phyloP scores from a whole-genome alignment of 2,329 filamentous ascomycete species.

The Aspergillus ochraceoroseus region DNA sequence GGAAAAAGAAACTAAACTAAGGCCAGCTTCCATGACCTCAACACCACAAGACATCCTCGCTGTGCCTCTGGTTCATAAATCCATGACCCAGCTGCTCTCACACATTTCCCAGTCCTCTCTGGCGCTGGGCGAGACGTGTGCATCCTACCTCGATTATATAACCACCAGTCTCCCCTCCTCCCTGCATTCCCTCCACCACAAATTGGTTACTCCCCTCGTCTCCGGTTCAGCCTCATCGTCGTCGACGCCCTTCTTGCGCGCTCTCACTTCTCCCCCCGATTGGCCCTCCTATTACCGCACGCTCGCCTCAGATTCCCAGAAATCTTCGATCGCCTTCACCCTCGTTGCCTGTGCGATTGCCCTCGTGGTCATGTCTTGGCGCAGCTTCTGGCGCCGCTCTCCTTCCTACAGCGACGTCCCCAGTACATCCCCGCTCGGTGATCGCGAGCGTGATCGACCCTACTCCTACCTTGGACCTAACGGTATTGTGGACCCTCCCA shows the following conservation, averaged over 20 bases:
- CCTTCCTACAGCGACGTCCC: conserved; percentile 28
- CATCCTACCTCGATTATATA: conserved; percentile 37
- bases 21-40: conserved; percentile 20
- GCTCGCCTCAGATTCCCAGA: conserved; percentile 18
- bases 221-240: conserved; percentile 6
- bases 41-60: conserved; percentile 5
- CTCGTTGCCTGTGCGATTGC: conserved; percentile 29
- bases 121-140: conserved; percentile 41
- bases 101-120: conserved; percentile 37
- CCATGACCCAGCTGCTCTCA: conserved; percentile 40
- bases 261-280: conserved; percentile 23
- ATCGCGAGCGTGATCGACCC: conserved; percentile 31
- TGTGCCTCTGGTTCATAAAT: conserved; percentile 19
- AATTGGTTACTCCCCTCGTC: conserved; percentile 23
- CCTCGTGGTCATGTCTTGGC: conserved; percentile 36
- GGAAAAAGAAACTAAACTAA: conserved; percentile 10
- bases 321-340: conserved; percentile 25
- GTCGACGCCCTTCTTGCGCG: conserved; percentile 23
- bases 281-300: conserved; percentile 14
- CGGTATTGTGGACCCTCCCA: conserved; percentile 30
- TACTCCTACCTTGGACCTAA: conserved; percentile 40
- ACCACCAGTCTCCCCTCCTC: conserved; percentile 30
- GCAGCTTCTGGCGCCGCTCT: conserved; percentile 33
- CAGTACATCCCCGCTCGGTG: conserved; percentile 34
- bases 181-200: conserved; percentile 32